These are phyloP conservation scores for Erythrophleum fordii DNA, from an alignment of 306 rosid genomes.

Conservation along the genomic window DNA sequence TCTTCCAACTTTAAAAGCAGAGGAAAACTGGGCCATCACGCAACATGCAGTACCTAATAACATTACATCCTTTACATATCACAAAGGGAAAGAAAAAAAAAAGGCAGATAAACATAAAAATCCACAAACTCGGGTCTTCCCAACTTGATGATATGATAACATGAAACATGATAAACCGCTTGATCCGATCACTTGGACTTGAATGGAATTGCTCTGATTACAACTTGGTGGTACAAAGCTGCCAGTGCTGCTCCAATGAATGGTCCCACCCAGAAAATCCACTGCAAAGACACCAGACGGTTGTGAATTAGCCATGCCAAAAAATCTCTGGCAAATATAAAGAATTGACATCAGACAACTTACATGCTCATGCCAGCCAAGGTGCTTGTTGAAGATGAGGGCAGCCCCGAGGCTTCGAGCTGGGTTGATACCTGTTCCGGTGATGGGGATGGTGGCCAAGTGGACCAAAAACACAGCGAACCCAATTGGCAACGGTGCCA, in stretches of 20 bases:
- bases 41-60: constrained; percentile 35
- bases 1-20: constrained; percentile 44
- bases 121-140: constrained; percentile 37
- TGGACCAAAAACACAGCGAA: constrained; percentile 63
- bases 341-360: neutral
- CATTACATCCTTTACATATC: constrained; percentile 46
- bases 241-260: constrained; percentile 62
- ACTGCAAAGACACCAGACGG: constrained; percentile 32
- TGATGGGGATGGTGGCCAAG: constrained; percentile 61
- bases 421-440: constrained; percentile 63
- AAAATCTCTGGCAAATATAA: neutral
- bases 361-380: constrained; percentile 60
- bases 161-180: constrained; percentile 17
- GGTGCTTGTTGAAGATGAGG: constrained; percentile 56
- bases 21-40: constrained; percentile 44
- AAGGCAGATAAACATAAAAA: neutral
- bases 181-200: constrained; percentile 47
- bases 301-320: neutral
- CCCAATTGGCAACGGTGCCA: constrained; percentile 63
- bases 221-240: constrained; percentile 55
- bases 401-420: constrained; percentile 65
- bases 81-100: neutral
- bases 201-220: constrained; percentile 64
- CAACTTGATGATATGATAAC: constrained; percentile 12
- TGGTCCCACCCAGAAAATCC: constrained; percentile 68